These are phyloP conservation scores for Aspergillus sp. DNA, from an alignment of 2,329 filamentous ascomycete species.

Conservation along the genomic window DNA sequence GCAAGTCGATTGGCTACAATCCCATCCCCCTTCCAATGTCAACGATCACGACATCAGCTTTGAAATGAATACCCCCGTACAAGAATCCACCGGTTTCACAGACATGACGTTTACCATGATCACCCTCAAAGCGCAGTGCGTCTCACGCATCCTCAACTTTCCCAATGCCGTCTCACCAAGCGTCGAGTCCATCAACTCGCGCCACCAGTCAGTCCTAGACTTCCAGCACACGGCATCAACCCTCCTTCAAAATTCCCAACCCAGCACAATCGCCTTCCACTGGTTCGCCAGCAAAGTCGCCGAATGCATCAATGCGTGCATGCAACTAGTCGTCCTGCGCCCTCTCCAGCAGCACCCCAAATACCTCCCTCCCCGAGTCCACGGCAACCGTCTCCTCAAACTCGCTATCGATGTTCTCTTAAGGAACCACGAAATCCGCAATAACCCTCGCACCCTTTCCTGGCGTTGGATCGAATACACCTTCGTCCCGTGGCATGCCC, in stretches of 20 bases:
- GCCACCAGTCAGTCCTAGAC: constrained; percentile 25
- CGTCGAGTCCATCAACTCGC: constrained; percentile 22
- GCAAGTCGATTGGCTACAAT: constrained; percentile 28
- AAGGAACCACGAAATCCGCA: constrained; percentile 17
- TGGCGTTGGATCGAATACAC: constrained; percentile 30
- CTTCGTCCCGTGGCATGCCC: constrained; percentile 34
- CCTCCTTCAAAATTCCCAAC: constrained; percentile 21
- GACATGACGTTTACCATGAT: constrained; percentile 29
- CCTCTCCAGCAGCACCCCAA: constrained; percentile 25
- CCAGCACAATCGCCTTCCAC: constrained; percentile 24
- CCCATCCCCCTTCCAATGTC: constrained; percentile 26
- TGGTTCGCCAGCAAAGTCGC: constrained; percentile 26
- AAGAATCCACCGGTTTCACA: constrained; percentile 24
- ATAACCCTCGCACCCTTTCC: constrained; percentile 18
- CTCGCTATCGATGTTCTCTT: constrained; percentile 27
- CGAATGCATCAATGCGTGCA: constrained; percentile 21
- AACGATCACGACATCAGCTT: constrained; percentile 31
- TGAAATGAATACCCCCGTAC: constrained; percentile 19
- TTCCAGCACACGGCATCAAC: constrained; percentile 24
- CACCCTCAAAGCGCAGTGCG: constrained; percentile 21
- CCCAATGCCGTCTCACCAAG: constrained; percentile 22
- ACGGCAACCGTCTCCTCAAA: constrained; percentile 23
- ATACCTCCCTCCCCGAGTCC: constrained; percentile 25
- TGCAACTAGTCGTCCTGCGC: constrained; percentile 30
- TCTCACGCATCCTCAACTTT: constrained; percentile 25